Base-by-base conservation (phyloP, 768 basidiomycete species). In the Dioszegia crocea region DNA sequence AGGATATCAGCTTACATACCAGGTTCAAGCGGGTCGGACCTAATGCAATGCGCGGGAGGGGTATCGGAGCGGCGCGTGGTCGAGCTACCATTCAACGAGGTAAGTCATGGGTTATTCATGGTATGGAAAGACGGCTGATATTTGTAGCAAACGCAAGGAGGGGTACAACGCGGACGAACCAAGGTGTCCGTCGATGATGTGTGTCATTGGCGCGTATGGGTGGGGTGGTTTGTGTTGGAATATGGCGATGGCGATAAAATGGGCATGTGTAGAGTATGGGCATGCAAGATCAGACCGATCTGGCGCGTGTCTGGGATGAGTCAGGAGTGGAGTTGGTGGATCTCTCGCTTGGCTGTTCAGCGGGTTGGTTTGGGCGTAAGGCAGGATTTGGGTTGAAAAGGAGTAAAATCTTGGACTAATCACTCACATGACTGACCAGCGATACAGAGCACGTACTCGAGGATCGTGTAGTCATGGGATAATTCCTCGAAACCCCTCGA, bases 11-110 rank as follows among this genome's bases (percentile, higher is more conserved):
- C 49, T 33, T 36, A 27, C 4, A 29, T 12, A 49, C 26, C 76
- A 99, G 94, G 94, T 99, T 99, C 81, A 99, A 98, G 80, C 87
- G 96, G 61, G 91, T 94, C 29, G 93, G 94, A 38, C 91, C 94
- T 9, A 97, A 96, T 75, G 94, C 92, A 19, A 97, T 97, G 93
- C 86, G 89, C 70, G 96, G 96, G 73, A 84, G 94, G 65, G 96
- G 96, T 85, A 99, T 99, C 74, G 96, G 96, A 71, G 96, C 94
- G 73, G 94, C 94, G 47, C 87, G 94, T 84, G 94, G 94, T 79
- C 87, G 94, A 78, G 94, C 94, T 43, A 98, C 94, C 14, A 97
- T 97, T 70, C 92, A 96, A 88, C 83, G 94, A 78, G 94, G 91
- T 96, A 66, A 67, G 89, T 55, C 47, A 44, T 39, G 5, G n/a